These are phyloP conservation scores for Pistacia atlantica DNA, from an alignment of 345 rosid genomes.

Conservation along the genomic window DNA sequence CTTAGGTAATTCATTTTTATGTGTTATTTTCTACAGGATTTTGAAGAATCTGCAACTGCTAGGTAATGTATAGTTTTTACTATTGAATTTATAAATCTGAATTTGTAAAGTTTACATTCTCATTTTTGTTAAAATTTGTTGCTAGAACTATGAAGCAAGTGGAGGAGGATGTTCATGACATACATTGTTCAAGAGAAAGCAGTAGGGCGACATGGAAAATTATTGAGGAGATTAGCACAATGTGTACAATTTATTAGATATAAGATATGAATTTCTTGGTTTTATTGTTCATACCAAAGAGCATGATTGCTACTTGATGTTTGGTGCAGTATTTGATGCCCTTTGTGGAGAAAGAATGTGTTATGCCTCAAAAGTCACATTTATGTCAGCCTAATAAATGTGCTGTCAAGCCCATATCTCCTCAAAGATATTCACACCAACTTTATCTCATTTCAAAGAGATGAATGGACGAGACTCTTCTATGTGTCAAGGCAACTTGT, in stretches of 20 bases:
- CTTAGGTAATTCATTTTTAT: background rate
- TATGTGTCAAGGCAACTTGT: no score
- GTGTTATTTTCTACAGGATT: conserved; percentile 37
- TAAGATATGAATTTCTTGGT: background rate
- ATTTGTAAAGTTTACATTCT: no score
- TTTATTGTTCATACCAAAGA: conserved; percentile 8
- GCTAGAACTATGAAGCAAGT: conserved; percentile 32
- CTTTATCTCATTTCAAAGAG: no score
- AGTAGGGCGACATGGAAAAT: conserved; percentile 64
- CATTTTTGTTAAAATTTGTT: background rate
- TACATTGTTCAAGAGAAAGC: conserved; percentile 76
- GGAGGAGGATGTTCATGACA: conserved; percentile 35
- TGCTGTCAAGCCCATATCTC: no score
- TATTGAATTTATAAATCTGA: background rate
- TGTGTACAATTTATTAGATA: background rate
- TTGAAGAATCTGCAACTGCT: conserved; percentile 35
- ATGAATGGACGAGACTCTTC: no score
- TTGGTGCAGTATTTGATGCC: conserved; percentile 62
- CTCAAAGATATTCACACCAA: no score
- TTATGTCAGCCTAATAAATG: no score
- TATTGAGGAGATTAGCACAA: conserved; percentile 48
- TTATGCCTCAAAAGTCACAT: no score
- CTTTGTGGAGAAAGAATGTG: conserved; percentile 60
- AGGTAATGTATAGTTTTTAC: conserved; percentile 35
- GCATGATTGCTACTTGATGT: conserved; percentile 8